Percentiles rank a stretch among this genome's conserved stretches.
Conservation (phyloP, 2,329 filamentous ascomycete genomes). For the Alternaria viburni region DNA sequence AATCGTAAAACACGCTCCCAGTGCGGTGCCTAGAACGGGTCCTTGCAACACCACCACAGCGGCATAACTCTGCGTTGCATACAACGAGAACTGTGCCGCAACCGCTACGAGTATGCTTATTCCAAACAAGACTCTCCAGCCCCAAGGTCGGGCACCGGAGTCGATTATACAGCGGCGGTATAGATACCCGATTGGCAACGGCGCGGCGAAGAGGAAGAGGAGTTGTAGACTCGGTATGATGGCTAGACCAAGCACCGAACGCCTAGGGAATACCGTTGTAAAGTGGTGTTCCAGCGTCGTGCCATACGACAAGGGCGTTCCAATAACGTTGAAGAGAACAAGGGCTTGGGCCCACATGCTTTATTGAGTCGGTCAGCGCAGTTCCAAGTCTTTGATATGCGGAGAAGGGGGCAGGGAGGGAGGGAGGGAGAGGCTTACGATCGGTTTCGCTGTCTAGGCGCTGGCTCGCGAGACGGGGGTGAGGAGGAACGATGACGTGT, state of each 20-base stretch:
- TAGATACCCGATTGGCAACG: not conserved
- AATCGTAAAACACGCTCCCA: constrained; percentile 23
- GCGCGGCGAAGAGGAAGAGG: constrained; percentile 17
- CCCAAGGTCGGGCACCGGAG: not conserved
- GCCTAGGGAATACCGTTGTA: constrained; percentile 10
- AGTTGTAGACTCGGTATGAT: constrained; percentile 20
- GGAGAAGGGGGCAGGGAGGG: not conserved
- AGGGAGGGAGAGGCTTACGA: not conserved
- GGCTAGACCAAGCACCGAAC: constrained; percentile 11
- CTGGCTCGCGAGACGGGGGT: not conserved
- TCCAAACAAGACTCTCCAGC: constrained; percentile 4
- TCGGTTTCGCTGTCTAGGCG: not conserved
- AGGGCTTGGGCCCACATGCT: constrained; percentile 29
- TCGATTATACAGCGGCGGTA: constrained; percentile 4
- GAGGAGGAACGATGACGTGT: not conserved
- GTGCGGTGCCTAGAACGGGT: constrained; percentile 13
- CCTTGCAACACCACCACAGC: constrained; percentile 16
- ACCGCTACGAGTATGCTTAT: not conserved
- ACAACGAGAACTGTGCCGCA: not conserved
- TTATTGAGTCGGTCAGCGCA: too few species aligned
- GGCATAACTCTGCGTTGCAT: not conserved
- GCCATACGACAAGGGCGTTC: constrained; percentile 32
- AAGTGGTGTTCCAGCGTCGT: constrained; percentile 31
- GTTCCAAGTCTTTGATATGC: too few species aligned
- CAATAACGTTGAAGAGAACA: constrained; percentile 32